Evolutionary conservation across 2,329 filamentous ascomycete genomes (phyloP), one percentile per base, ranked within the genome.

Genomic region (Ophiocordyceps robertsii): DNA sequence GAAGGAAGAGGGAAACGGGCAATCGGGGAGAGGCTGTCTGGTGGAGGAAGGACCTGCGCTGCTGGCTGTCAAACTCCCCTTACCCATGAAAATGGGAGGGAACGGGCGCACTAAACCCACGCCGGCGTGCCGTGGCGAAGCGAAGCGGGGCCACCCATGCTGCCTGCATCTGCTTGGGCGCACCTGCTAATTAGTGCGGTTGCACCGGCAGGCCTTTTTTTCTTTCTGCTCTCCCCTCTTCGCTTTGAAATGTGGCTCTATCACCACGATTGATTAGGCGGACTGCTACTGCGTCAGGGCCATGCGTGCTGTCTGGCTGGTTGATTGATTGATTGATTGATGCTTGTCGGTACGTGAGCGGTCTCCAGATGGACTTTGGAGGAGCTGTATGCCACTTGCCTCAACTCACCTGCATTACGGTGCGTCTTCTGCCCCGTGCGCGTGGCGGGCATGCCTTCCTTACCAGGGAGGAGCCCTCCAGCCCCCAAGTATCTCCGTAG

Each of bases 21-120:
- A 59, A 59, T 59, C 56, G 59, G 60, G 55, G 54, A 54, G 59
- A 62, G 57, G 56, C 56, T 49, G 52, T 57, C 56, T 55, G 58
- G 58, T 61, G 59, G 58, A 61, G 56, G 56, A 62, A 61, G 54
- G 56, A 62, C 58, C 56, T 63, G 56, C 59, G 55, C 51, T 54
- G 52, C 58, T 60, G 55, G 56, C 53, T 51, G 50, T 48, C 53
- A 58, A 65, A 66, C 62, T 66, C 54, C 56, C 63, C 63, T 66
- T 52, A 66, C 63, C 63, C 63, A 66, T 55, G 56, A 58, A 47
- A 57, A 59, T 55, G 54, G 56, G 53, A 60, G 60, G 55, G 57
- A 61, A 61, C 58, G 58, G 58, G 55, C 52, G 50, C 41, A 43
- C 42, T 61, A 60, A 17, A 37, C 10, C 12, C 51, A 61, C 58